Evolutionary conservation across 768 basidiomycete species (phyloP).

Genomic region (Russula sp.): DNA sequence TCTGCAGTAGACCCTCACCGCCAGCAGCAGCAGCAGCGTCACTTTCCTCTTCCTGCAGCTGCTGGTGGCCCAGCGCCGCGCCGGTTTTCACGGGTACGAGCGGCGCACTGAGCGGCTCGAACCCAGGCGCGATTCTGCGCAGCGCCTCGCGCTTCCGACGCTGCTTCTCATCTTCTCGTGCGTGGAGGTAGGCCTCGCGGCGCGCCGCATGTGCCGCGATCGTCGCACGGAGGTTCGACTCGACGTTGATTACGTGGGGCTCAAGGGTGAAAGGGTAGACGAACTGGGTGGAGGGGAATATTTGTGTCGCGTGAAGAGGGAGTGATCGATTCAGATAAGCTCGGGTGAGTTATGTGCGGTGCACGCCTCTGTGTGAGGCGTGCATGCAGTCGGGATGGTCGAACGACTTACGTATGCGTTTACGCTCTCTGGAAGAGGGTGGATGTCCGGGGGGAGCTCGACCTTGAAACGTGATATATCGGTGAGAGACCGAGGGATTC

Average conservation of each 20-base stretch:
- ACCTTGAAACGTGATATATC: constrained; percentile 42
- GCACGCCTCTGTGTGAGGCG: not conserved
- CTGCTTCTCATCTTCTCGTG: constrained; percentile 75
- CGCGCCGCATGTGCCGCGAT: constrained; percentile 58
- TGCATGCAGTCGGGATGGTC: not conserved
- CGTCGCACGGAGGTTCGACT: constrained; percentile 61
- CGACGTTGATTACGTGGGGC: constrained; percentile 69
- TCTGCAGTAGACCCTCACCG: not conserved
- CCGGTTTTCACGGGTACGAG: constrained; percentile 13
- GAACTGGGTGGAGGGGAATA: constrained; percentile 49
- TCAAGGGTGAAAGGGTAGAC: constrained; percentile 96
- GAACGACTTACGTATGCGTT: constrained; percentile 65
- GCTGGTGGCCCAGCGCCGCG: not conserved
- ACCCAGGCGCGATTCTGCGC: constrained; percentile 76
- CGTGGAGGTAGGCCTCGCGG: constrained; percentile 61
- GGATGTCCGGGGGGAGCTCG: constrained; percentile 82
- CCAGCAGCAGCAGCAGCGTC: not conserved
- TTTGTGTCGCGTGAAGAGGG: not conserved
- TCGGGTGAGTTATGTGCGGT: not conserved
- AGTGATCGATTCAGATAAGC: not conserved
- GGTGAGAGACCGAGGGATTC: not conserved
- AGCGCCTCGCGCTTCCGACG: constrained; percentile 55
- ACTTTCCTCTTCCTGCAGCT: not conserved
- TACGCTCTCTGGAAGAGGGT: constrained; percentile 88
- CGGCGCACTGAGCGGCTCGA: constrained; percentile 34